Conservation (phyloP, 192 early-diverging fungal genomes). For the Chytriomyces sp. region DNA sequence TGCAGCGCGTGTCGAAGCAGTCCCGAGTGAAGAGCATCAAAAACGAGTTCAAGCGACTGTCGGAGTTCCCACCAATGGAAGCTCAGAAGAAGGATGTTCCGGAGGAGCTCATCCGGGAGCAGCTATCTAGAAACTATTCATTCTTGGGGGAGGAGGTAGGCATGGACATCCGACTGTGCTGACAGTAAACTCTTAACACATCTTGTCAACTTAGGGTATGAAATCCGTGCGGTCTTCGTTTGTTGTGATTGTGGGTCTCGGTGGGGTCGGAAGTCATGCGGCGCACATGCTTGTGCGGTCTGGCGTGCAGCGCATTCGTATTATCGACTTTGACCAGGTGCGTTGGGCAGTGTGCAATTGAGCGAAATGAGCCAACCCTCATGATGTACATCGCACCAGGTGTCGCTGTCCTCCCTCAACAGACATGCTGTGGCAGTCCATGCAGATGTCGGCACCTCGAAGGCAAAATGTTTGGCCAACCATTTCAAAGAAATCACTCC, state of each 20-base stretch:
- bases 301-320: constrained; percentile 74
- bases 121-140: constrained; percentile 82
- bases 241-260: constrained; percentile 93
- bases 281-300: constrained; percentile 90
- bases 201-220: constrained; percentile 70
- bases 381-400: constrained; percentile 34
- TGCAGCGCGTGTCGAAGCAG: constrained; percentile 1
- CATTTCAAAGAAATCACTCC: constrained; percentile 81
- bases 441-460: constrained; percentile 88
- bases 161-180: neutral
- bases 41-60: neutral
- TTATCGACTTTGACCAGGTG: constrained; percentile 95
- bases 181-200: neutral
- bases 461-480: constrained; percentile 74
- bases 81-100: constrained; percentile 13
- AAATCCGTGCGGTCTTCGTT: constrained; percentile 75
- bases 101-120: constrained; percentile 81
- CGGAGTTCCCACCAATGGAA: constrained; percentile 1
- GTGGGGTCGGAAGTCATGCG: constrained; percentile 79
- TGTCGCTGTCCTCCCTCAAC: constrained; percentile 91
- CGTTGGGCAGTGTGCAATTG: neutral
- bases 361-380: neutral
- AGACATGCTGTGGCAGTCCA: constrained; percentile 91
- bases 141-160: constrained; percentile 81
- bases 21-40: constrained; percentile 2